Percentiles rank a stretch among this genome's conserved stretches.
phyloP scores from a whole-genome alignment of 1,284 basidiomycete genomes.

The Trametes pubescens region DNA sequence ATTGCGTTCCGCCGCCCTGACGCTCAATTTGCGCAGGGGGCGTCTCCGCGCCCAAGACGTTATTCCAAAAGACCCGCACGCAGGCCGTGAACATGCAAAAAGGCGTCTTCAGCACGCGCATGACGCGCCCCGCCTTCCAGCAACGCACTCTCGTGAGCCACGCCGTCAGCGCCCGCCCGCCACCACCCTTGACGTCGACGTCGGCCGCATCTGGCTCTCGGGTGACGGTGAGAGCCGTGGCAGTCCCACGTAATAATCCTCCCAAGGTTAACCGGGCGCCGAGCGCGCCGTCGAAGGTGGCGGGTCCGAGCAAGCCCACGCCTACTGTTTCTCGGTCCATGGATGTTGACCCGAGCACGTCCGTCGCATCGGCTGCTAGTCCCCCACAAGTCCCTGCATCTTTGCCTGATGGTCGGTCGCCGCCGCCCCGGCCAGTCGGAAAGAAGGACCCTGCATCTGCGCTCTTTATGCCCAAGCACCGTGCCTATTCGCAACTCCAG shows the following conservation, averaged over 20 bases:
- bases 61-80: constrained; percentile 77
- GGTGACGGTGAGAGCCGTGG: constrained; percentile 43
- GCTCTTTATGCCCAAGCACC: constrained; percentile 80
- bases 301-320: constrained; percentile 3
- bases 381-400: constrained; percentile 22
- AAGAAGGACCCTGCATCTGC: constrained; percentile 73
- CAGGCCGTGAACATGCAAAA: constrained; percentile 74
- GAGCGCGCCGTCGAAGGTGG: constrained; percentile 3
- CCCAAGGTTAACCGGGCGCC: constrained; percentile 14
- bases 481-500: constrained; percentile 64
- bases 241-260: constrained; percentile 32
- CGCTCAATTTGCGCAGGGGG: constrained; percentile 51
- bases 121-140: constrained; percentile 57
- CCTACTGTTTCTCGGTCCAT: constrained; percentile 21
- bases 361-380: constrained; percentile 11
- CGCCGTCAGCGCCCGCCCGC: constrained; percentile 44
- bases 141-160: constrained; percentile 51
- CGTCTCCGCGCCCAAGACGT: constrained; percentile 62
- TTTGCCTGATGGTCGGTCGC: constrained; percentile 24
- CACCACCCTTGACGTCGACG: constrained; percentile 30
- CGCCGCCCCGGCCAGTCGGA: constrained; percentile 34
- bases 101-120: constrained; percentile 60
- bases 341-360: constrained; percentile 19
- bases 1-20: constrained; percentile 8
- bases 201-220: constrained; percentile 36